These are phyloP conservation scores for Shiraia bambusicola DNA, from an alignment of 2,329 filamentous ascomycete species.

Conservation along the genomic window DNA sequence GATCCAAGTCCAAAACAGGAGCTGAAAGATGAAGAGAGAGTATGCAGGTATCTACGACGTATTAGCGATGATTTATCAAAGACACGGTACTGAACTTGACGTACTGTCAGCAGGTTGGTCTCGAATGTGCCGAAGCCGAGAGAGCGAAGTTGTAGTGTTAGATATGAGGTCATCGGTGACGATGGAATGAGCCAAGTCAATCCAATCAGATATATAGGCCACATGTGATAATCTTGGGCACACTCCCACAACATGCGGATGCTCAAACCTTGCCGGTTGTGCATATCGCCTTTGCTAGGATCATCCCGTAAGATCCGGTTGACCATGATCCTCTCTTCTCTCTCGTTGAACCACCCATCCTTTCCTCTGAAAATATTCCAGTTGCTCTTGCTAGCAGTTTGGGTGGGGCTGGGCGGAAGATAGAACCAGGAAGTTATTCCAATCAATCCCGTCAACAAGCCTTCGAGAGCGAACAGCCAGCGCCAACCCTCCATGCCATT, in stretches of 20 bases:
- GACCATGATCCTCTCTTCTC: conserved; percentile 68
- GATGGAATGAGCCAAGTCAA: conserved; percentile 41
- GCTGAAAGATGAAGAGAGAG: conserved; percentile 50
- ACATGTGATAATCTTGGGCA: conserved; percentile 59
- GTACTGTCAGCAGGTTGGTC: conserved; percentile 42
- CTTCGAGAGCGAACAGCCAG: conserved; percentile 55
- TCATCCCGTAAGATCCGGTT: conserved; percentile 62
- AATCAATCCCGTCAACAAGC: conserved; percentile 41
- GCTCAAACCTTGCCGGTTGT: conserved; percentile 59
- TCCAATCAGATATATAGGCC: conserved; percentile 43
- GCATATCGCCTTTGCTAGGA: conserved; percentile 61
- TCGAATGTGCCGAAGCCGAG: conserved; percentile 42
- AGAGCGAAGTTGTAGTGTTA: conserved; percentile 39
- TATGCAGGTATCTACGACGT: conserved; percentile 45
- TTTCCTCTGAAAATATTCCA: conserved; percentile 56
- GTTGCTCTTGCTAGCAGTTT: conserved; percentile 56
- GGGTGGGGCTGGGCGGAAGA: conserved; percentile 57
- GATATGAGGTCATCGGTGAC: conserved; percentile 34
- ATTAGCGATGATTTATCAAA: conserved; percentile 3
- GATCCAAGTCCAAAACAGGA: conserved; percentile 54
- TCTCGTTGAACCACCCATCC: conserved; percentile 66
- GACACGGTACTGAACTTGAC: background rate
- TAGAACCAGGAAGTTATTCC: conserved; percentile 42
- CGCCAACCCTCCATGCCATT: conserved; percentile 58
- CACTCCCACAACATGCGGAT: conserved; percentile 52